A percentile compares a stretch with the other conserved stretches of the same genome.
These are phyloP conservation scores for Bipolaris bicolor DNA, from an alignment of 2,329 filamentous ascomycete genomes.

Conservation along the genomic window DNA sequence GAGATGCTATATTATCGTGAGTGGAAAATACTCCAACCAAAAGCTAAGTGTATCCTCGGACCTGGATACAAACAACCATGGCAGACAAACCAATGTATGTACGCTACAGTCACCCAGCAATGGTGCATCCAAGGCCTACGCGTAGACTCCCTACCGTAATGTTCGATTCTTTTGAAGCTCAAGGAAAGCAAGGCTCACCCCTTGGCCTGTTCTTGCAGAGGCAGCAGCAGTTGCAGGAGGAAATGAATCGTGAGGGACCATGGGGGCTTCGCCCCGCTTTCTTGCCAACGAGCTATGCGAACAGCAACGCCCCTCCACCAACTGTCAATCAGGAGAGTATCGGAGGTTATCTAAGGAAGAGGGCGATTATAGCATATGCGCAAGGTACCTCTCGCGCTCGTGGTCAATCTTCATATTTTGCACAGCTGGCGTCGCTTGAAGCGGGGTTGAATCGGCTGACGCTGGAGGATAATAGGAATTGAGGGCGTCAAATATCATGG, in stretches of 20 bases:
- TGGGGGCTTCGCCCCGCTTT: not conserved
- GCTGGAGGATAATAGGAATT: no score
- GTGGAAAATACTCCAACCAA: not conserved
- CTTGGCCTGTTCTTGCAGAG: no score
- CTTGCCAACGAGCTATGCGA: not conserved
- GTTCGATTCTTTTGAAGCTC: not conserved
- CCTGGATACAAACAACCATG: not conserved
- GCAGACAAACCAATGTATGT: not conserved
- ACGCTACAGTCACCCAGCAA: not conserved
- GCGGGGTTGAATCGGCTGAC: no score
- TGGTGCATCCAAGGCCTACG: not conserved
- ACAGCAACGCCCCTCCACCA: not conserved
- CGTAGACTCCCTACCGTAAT: not conserved
- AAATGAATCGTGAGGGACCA: not conserved
- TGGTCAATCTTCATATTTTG: no score
- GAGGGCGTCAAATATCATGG: no score
- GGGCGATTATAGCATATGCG: no score
- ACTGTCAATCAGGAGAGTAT: not conserved
- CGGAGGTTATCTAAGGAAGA: no score
- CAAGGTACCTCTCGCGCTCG: no score
- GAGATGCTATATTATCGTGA: not conserved
- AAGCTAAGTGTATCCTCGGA: no score
- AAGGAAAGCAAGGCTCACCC: not conserved
- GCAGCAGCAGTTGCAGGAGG: no score
- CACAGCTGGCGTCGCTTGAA: no score